These are phyloP conservation scores for Pestalotiopsis fici DNA, from an alignment of 2,329 filamentous ascomycete genomes.

Conservation along the genomic window DNA sequence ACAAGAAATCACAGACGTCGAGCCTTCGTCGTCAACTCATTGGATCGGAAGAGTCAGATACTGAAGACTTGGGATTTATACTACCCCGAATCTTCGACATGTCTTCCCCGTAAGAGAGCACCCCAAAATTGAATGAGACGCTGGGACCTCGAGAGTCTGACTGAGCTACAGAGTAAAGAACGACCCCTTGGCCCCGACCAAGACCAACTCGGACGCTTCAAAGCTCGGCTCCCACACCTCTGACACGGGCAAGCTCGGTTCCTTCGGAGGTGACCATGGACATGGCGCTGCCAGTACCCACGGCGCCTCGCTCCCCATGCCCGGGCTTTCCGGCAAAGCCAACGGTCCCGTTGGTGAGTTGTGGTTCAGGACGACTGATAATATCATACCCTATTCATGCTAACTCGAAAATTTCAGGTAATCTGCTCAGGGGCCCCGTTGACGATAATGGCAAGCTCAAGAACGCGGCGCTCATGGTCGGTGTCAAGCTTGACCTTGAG, in stretches of 20 bases:
- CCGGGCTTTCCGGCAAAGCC: slow-evolving; percentile 27
- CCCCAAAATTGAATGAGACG: neutral
- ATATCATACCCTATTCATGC: no score
- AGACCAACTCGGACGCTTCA: slow-evolving; percentile 1
- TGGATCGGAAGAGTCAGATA: neutral
- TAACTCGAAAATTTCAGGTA: slow-evolving; percentile 34
- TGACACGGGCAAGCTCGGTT: slow-evolving; percentile 8
- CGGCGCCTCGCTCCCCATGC: slow-evolving; percentile 24
- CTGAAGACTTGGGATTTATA: neutral
- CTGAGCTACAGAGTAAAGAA: neutral
- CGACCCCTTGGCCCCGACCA: neutral
- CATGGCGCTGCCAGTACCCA: neutral
- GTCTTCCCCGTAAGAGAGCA: neutral
- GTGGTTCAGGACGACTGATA: no score
- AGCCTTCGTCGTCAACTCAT: neutral
- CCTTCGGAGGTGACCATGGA: neutral
- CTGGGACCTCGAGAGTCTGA: no score
- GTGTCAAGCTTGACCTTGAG: slow-evolving; percentile 65
- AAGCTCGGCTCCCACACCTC: slow-evolving; percentile 4
- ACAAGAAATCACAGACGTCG: neutral
- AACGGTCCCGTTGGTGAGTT: slow-evolving; percentile 26
- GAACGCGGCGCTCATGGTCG: slow-evolving; percentile 58
- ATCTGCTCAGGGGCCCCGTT: slow-evolving; percentile 58
- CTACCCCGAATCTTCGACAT: neutral
- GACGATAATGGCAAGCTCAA: slow-evolving; percentile 60